phyloP scores from a whole-genome alignment of 2,329 filamentous ascomycete genomes.

The Colletotrichum sp. region DNA sequence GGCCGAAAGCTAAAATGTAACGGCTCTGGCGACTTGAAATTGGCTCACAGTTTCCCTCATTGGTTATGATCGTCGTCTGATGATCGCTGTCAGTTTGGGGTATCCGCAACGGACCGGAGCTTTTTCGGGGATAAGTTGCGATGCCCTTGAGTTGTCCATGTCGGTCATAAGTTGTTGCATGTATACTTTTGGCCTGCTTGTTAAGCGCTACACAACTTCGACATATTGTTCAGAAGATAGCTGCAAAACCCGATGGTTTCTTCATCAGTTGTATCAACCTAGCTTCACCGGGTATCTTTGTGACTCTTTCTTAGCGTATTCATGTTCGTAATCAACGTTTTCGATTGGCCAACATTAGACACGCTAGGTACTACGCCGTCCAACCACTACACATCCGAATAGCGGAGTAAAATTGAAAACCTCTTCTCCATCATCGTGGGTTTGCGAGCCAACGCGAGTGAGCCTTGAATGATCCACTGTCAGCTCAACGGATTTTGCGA shows the following conservation, averaged over 20 bases:
- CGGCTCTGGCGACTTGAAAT: rapidly evolving
- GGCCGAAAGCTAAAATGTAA: neutral
- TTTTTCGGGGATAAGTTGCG: neutral
- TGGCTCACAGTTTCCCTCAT: neutral
- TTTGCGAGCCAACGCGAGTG: neutral
- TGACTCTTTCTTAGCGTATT: neutral
- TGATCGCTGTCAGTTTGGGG: neutral
- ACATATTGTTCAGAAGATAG: neutral
- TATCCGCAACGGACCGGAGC: neutral
- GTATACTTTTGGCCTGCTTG: neutral
- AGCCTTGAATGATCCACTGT: neutral
- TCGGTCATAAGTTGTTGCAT: neutral
- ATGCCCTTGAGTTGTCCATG: neutral
- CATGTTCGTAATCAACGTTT: neutral
- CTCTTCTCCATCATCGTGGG: neutral
- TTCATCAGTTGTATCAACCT: neutral
- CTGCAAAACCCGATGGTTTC: neutral
- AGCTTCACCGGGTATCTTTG: neutral
- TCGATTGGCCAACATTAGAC: neutral
- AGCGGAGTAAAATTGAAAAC: neutral
- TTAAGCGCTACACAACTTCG: no score
- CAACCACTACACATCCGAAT: neutral
- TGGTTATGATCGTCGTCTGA: neutral
- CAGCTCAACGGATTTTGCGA: neutral
- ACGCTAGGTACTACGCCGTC: neutral